Percentiles rank a stretch among this genome's conserved stretches.
These are phyloP conservation scores for Populus ilicifolia DNA, from an alignment of 345 rosid genomes.

Conservation along the genomic window DNA sequence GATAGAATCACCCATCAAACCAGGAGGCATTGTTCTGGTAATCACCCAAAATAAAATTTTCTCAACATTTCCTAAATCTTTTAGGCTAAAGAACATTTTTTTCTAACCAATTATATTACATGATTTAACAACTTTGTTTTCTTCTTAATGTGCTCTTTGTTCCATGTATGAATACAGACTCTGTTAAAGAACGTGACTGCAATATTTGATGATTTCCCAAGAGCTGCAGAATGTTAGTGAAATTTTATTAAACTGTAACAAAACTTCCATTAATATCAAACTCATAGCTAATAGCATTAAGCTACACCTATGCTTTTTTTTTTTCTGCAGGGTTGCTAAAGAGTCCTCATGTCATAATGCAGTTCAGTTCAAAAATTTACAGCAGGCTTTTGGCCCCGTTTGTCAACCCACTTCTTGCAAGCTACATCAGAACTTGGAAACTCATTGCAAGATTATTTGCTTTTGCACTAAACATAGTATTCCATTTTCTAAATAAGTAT, in stretches of 20 bases:
- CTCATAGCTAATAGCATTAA: not conserved
- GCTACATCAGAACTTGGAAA: slow-evolving; percentile 51
- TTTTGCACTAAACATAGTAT: slow-evolving; percentile 30
- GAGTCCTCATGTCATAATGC: slow-evolving; percentile 48
- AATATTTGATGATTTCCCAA: slow-evolving; percentile 64
- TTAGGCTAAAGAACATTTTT: not conserved
- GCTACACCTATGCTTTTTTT: not conserved
- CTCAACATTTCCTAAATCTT: not conserved
- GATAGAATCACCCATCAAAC: slow-evolving; percentile 75
- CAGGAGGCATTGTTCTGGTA: slow-evolving; percentile 74
- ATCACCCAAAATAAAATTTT: not conserved
- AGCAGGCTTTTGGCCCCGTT: slow-evolving; percentile 41
- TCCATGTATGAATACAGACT: slow-evolving; percentile 28
- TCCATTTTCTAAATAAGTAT: slow-evolving; percentile 37
- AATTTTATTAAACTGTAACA: not conserved
- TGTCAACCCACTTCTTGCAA: slow-evolving; percentile 35
- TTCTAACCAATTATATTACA: not conserved
- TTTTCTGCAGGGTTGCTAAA: slow-evolving; percentile 56
- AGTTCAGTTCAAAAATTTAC: slow-evolving; percentile 36
- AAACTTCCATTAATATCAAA: not conserved
- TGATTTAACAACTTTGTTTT: slow-evolving; percentile 4
- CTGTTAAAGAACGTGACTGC: slow-evolving; percentile 48
- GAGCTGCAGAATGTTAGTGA: slow-evolving; percentile 54
- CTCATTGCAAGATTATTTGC: slow-evolving; percentile 31
- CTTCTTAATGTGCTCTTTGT: not conserved